Evolutionary conservation across 2,329 filamentous ascomycete genomes (phyloP).

Genomic region (Diplodia intermedia): DNA sequence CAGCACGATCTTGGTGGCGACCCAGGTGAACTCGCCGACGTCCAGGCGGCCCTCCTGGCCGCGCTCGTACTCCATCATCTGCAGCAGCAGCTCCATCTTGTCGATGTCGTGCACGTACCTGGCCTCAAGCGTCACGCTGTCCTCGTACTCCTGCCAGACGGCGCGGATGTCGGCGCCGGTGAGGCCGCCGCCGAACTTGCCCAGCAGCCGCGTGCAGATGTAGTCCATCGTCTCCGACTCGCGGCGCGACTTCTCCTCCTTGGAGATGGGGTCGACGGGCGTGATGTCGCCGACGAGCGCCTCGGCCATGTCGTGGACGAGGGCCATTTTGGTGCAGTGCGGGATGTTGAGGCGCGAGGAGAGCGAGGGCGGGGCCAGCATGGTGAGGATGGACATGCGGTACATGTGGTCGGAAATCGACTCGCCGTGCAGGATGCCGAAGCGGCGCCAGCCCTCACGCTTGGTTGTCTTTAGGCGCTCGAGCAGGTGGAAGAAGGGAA

Average conservation of each 20-base stretch:
- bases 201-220: constrained; percentile 75
- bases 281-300: constrained; percentile 95
- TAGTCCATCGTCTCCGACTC: constrained; percentile 93
- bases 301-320: constrained; percentile 98
- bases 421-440: constrained; percentile 77
- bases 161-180: constrained; percentile 74
- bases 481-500: constrained; percentile 94
- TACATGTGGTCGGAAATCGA: constrained; percentile 99
- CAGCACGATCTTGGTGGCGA: constrained; percentile 74
- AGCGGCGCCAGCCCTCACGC: constrained; percentile 93
- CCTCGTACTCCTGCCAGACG: constrained; percentile 96
- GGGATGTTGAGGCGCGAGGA: constrained; percentile 74
- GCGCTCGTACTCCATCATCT: constrained; percentile 97
- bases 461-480: constrained; percentile 95
- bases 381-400: constrained; percentile 95
- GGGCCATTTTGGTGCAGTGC: constrained; percentile 91
- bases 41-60: constrained; percentile 70
- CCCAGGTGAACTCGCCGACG: constrained; percentile 84
- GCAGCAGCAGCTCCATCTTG: constrained; percentile 92
- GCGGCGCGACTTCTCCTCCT: constrained; percentile 85
- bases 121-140: constrained; percentile 80
- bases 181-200: constrained; percentile 73
- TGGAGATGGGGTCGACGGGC: constrained; percentile 83
- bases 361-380: constrained; percentile 83
- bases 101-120: constrained; percentile 95